Percentiles rank a stretch among this genome's conserved stretches.
phyloP scores from a whole-genome alignment of 306 rosid species.

The Pyrus betulifolia region DNA sequence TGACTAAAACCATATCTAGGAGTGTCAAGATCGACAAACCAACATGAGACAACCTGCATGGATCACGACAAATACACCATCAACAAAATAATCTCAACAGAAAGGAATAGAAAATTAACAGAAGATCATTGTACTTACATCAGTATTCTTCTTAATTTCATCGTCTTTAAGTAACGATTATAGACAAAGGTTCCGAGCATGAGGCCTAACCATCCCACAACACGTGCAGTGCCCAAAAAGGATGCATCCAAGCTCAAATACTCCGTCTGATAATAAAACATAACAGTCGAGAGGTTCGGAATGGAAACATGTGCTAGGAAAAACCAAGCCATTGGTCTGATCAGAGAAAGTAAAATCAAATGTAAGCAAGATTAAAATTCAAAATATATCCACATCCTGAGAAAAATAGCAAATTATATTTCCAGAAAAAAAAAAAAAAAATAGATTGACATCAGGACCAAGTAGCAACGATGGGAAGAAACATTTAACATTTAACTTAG shows the following conservation, averaged over 20 bases:
- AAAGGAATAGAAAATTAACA: neutral
- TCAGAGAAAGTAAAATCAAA: constrained; percentile 22
- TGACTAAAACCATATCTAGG: constrained; percentile 50
- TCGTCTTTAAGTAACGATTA: constrained; percentile 52
- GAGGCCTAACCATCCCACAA: constrained; percentile 77
- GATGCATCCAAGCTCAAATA: constrained; percentile 68
- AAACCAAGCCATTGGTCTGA: constrained; percentile 88
- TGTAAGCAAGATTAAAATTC: constrained; percentile 9
- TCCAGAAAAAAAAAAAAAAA: neutral
- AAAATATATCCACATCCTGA: neutral
- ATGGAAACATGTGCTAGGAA: constrained; percentile 61
- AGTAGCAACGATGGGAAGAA: neutral
- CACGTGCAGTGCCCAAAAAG: constrained; percentile 65
- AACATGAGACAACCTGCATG: constrained; percentile 55
- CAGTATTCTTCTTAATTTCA: constrained; percentile 67
- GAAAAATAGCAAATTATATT: neutral
- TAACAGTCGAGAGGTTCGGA: constrained; percentile 67
- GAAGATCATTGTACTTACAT: constrained; percentile 36
- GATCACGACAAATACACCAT: constrained; percentile 19
- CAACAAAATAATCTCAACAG: neutral
- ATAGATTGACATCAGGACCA: neutral
- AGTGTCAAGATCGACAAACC: constrained; percentile 53
- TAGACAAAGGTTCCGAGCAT: constrained; percentile 71
- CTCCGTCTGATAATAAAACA: constrained; percentile 75
- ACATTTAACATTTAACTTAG: neutral